Base-by-base conservation (phyloP, 345 rosid species). In the Mercurialis annua region DNA sequence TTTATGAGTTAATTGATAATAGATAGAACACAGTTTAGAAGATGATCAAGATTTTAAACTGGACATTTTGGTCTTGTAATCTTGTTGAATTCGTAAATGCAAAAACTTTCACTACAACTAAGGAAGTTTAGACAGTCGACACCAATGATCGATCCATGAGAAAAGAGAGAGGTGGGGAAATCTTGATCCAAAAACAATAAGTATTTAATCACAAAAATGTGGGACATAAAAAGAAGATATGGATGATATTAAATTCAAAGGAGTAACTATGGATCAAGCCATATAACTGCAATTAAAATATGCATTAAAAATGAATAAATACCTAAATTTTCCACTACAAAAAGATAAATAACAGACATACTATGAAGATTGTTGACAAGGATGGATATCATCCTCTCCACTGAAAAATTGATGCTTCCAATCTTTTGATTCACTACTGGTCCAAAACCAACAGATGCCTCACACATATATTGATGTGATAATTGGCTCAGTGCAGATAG, bases 291-390 rank as follows among this genome's bases (percentile, higher is more conserved):
- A 29, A 30, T 30, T 23, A 14, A 42, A 2, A 50, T 27, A n/a
- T 38, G 8, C 29, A 34, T 2, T 0, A 59, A n/a, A 6, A 59
- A 65, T 10, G 2, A 4, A 31, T 33, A 57, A 5, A 26, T 58
- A 18, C 52, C 23, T 30, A 46, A 16, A 64, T 43, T 14, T 33
- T 40, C 33, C 60, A 71, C 21, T 43, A 64, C 58, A 10, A 48
- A 18, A 72, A 62, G 69, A 64, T 11, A 62, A 67, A 64, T 11
- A 62, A 40, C 57, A 59, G 67, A 87, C 98, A 53, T 87, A 93
- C 98, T 84, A 64, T 94, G 95, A 81, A 94, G 90, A 86, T 94
- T 94, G 76, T 89, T 91, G 78, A 82, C 86, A 78, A 94, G 92
- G 71, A 94, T 76, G 51, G 92, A 91, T 71, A 94, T 86, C 92